Evolutionary conservation across 371 early-diverging fungal species (phyloP).

Genomic region (Batrachochytrium dendrobatidis): DNA sequence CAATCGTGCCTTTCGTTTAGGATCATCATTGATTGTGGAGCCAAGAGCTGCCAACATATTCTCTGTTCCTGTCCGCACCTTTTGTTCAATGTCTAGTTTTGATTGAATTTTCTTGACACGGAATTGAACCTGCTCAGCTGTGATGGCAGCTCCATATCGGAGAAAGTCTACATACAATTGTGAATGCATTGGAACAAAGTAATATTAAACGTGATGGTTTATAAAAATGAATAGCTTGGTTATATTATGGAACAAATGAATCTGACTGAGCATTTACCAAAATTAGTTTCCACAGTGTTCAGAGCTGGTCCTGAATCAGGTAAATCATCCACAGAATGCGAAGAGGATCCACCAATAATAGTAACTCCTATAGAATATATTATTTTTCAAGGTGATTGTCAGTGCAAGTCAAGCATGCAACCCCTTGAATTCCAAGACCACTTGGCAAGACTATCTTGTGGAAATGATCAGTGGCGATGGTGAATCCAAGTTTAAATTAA

Average conservation of each 20-base stretch:
- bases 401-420: too few relatives aligned
- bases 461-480: too few relatives aligned
- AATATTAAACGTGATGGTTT: neutral
- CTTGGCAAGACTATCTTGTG: too few relatives aligned
- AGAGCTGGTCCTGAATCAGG: too few relatives aligned
- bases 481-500: too few relatives aligned
- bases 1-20: constrained; percentile 14
- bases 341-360: too few relatives aligned
- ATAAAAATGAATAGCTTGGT: neutral
- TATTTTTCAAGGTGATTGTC: too few relatives aligned
- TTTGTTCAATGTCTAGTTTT: constrained; percentile 84
- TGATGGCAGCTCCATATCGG: constrained; percentile 35
- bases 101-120: constrained; percentile 81
- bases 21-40: constrained; percentile 18
- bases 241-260: neutral
- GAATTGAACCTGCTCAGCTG: constrained; percentile 75
- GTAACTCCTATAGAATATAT: too few relatives aligned
- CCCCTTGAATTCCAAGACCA: too few relatives aligned
- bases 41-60: constrained; percentile 40
- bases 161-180: constrained; percentile 23
- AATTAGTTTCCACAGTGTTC: too few relatives aligned
- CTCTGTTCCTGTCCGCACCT: constrained; percentile 70
- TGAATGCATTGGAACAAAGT: neutral
- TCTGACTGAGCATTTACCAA: too few relatives aligned
- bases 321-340: too few relatives aligned